These are phyloP conservation scores for Suhomyces tanzawaensis DNA, from an alignment of 805 yeast species.

Conservation along the genomic window DNA sequence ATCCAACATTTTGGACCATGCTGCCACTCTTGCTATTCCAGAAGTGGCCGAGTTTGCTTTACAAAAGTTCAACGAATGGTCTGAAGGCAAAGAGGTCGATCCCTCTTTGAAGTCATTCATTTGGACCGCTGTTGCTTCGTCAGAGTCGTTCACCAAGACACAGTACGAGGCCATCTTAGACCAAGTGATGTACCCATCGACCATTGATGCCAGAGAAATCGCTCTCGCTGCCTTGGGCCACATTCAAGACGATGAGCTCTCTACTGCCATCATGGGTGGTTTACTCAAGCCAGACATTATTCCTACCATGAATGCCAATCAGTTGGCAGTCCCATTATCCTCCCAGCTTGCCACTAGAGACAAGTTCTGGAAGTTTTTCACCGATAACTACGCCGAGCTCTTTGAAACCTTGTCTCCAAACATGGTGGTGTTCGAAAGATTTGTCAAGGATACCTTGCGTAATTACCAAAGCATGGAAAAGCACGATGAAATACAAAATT, in stretches of 20 bases:
- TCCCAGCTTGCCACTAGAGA: constrained; percentile 43
- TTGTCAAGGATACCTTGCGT: constrained; percentile 37
- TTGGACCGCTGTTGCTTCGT: constrained; percentile 41
- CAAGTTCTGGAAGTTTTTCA: constrained; percentile 49
- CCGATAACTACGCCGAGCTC: constrained; percentile 45
- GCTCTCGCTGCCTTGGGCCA: constrained; percentile 57
- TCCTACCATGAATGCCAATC: constrained; percentile 59
- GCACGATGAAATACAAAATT: constrained; percentile 35
- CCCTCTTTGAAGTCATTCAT: constrained; percentile 47
- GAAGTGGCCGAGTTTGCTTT: constrained; percentile 37
- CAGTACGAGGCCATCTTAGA: constrained; percentile 40
- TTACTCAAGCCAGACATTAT: constrained; percentile 43
- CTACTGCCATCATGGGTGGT: constrained; percentile 38
- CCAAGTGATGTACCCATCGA: constrained; percentile 50
- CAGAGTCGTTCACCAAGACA: constrained; percentile 27
- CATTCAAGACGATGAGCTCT: constrained; percentile 33
- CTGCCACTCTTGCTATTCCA: constrained; percentile 39
- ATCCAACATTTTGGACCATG: constrained; percentile 37
- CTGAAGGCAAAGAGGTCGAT: constrained; percentile 26
- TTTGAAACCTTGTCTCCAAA: constrained; percentile 45
- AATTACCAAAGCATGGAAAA: constrained; percentile 38
- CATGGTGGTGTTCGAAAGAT: constrained; percentile 51
- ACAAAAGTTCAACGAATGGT: constrained; percentile 27
- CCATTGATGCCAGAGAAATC: constrained; percentile 59
- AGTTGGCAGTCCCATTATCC: constrained; percentile 47